Conservation (phyloP, 257 asterid species). For the Catharanthus roseus region DNA sequence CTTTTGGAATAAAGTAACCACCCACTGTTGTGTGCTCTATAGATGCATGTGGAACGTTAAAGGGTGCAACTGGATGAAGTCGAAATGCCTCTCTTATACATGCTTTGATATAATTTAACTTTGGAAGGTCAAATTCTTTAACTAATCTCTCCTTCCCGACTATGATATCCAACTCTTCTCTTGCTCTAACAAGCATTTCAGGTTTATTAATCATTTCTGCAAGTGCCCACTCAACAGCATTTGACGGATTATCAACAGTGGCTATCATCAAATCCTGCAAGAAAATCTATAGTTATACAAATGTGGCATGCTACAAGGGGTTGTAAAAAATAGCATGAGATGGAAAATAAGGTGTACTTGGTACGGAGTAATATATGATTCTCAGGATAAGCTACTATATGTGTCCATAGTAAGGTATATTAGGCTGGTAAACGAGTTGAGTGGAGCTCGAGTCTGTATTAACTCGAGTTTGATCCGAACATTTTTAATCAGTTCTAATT, state of each 20-base stretch:
- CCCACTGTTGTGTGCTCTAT: not conserved
- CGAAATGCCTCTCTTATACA: constrained; percentile 3
- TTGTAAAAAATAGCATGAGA: too few species aligned
- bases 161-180: constrained; percentile 8
- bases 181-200: not conserved
- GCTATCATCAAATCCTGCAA: constrained; percentile 18
- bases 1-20: not conserved
- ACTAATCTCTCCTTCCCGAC: constrained; percentile 11
- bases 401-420: too few species aligned
- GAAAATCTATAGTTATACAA: too few species aligned
- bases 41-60: constrained; percentile 8
- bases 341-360: too few species aligned
- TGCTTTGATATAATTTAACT: constrained; percentile 7
- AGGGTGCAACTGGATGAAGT: constrained; percentile 15
- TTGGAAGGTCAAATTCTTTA: constrained; percentile 14
- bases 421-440: too few species aligned
- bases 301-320: too few species aligned
- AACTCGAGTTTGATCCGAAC: too few species aligned
- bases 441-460: too few species aligned
- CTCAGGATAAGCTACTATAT: too few species aligned
- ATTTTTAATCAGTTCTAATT: too few species aligned
- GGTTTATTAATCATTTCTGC: constrained; percentile 15
- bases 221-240: too few species aligned
- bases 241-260: constrained; percentile 14
- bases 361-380: too few species aligned